Evolutionary conservation across 768 basidiomycete genomes (phyloP), one percentile per base, ranked within the genome.

Genomic region (Amanita molliuscula): DNA sequence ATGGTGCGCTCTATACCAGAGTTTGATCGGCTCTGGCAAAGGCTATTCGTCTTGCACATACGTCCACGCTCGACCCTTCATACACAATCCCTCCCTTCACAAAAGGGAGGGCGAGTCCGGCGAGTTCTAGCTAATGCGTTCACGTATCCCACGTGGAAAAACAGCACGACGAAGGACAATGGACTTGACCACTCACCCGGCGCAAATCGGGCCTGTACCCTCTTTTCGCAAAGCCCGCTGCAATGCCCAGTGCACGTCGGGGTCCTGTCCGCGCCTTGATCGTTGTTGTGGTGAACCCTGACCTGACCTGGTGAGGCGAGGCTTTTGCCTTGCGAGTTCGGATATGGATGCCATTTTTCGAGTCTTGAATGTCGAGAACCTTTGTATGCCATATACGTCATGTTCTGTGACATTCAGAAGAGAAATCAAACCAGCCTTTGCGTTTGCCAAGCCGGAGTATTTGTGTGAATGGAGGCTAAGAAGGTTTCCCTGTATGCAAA

Each of bases 1-100:
- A 82, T 77, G 78, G 75, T 80, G 75, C 70, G 75, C 72, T 70
- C 53, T 76, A 71, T 71, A 63, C 59, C 59, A 67, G 65, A 71
- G 73, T 74, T 79, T 81, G 82, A 82, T 79, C 77, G 73, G 61
- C 74, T 74, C 72, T 63, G 60, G 53, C 60, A 65, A 65, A 65
- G 59, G 63, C 64, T 65, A 65, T 73, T 73, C 58, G 33, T 91
- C 67, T 91, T 81, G 88, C 88, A 91, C 77, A 85, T 86, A 69
- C 87, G 82, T 91, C 88, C 86, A 91, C 88, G 78, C 88, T 85
- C 86, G 76, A 70, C 86, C 46, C 75, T 84, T 89, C 85, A 82
- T 82, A 65, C 67, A 66, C 61, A 60, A 69, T 57, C 48, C 48
- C 37, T 29, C 38, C 23, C 10, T 47, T 37, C 26, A 18, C 31